A percentile compares a stretch with the other conserved stretches of the same genome.
These are phyloP conservation scores for Coriolopsis trogii DNA, from an alignment of 1,284 basidiomycete species.

Conservation along the genomic window DNA sequence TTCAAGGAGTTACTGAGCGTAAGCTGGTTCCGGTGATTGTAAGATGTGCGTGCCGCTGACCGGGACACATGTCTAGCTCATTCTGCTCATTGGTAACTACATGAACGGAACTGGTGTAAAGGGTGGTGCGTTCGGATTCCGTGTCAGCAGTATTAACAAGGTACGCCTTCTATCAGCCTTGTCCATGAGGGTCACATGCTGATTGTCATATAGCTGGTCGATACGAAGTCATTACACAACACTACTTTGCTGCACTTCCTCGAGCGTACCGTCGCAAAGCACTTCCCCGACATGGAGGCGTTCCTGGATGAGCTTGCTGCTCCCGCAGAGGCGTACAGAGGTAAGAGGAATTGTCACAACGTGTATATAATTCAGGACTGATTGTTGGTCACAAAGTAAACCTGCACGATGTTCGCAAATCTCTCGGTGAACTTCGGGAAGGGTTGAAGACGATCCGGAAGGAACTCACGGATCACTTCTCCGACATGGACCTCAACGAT, in stretches of 20 bases:
- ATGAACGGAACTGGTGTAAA: conserved; percentile 98
- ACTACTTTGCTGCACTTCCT: conserved; percentile 95
- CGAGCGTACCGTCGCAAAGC: conserved; percentile 85
- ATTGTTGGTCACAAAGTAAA: conserved; percentile 71
- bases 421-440: conserved; percentile 72
- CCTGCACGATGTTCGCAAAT: conserved; percentile 77
- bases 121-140: conserved; percentile 97
- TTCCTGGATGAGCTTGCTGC: conserved; percentile 90
- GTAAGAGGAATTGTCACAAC: conserved; percentile 34
- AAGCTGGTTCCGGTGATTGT: conserved; percentile 33
- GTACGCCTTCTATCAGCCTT: conserved; percentile 40
- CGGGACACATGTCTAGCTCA: conserved; percentile 58
- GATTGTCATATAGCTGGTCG: conserved; percentile 73
- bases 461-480: conserved; percentile 81
- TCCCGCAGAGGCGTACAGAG: conserved; percentile 92
- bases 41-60: not conserved
- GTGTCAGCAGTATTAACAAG: conserved; percentile 97
- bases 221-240: conserved; percentile 94
- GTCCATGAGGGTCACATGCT: not conserved
- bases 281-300: conserved; percentile 87
- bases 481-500: conserved; percentile 70
- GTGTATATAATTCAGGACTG: no score
- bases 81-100: conserved; percentile 95
- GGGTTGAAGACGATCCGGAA: conserved; percentile 78
- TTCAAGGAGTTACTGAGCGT: conserved; percentile 90